Evolutionary conservation across 2,329 filamentous ascomycete species (phyloP), one percentile per base, ranked within the genome.

Genomic region (Penicillium sp.): DNA sequence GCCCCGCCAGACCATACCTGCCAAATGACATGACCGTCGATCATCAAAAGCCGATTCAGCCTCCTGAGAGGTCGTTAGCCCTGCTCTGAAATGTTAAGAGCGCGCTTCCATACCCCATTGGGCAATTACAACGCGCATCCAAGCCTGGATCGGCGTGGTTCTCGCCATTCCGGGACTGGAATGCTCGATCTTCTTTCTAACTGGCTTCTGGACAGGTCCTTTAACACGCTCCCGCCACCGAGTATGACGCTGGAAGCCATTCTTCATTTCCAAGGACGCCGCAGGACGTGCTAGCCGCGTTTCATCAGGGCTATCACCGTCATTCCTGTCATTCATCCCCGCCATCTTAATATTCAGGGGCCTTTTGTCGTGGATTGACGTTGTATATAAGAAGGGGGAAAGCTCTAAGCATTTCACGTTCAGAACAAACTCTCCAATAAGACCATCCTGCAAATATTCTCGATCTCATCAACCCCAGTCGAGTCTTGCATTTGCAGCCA

Each of bases 251-350:
- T 18, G 38, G 53, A 50, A 25, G 14, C 24, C 39, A 27, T 46
- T 55, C 53, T 20, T 33, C 38, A 45, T 25, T 44, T 24, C 20
- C 25, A 40, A 30, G 27, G 11, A 27, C 27, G 9, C 45, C 20
- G 27, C 40, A 18, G 31, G 31, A 36, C 35, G 43, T 51, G 49
- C 22, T n/a, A 44, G 4, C 11, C 33, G 39, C 43, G 59, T 54
- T 60, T 61, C 56, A 58, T 3, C 22, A 51, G 22, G 43, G 46
- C 38, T 40, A 46, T 48, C 35, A 53, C 44, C 30, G 27, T 46
- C 57, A 54, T 60, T 56, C 47, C 25, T 46, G 41, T 40, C 55
- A 57, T 56, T 62, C 46, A 53, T 60, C 39, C 57, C 59, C 39
- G 61, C 61, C 61, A 57, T 61, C 51, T 28, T 27, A 46, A 51